These are phyloP conservation scores for Cicer yamashitae DNA, from an alignment of 306 rosid genomes.

Conservation along the genomic window DNA sequence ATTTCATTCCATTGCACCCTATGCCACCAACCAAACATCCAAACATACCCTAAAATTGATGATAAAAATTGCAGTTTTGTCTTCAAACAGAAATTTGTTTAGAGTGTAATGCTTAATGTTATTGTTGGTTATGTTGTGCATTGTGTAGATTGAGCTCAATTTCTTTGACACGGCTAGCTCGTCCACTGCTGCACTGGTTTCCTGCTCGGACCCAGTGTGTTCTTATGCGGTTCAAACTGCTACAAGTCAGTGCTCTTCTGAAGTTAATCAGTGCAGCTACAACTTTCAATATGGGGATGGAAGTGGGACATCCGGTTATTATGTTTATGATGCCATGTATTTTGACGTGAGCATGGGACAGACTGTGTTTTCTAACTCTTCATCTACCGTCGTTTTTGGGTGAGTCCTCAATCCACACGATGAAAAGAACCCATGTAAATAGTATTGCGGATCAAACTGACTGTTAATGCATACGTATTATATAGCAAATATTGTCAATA, in stretches of 20 bases:
- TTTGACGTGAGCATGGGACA: slow-evolving; percentile 79
- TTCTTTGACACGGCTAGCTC: slow-evolving; percentile 81
- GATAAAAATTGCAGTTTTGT: no score
- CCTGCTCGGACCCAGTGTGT: slow-evolving; percentile 85
- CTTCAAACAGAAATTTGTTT: no score
- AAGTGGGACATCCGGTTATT: slow-evolving; percentile 92
- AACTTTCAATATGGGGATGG: slow-evolving; percentile 88
- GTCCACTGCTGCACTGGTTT: slow-evolving; percentile 65
- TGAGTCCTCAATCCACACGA: slow-evolving; percentile 59
- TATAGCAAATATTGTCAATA: neutral
- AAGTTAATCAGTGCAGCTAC: slow-evolving; percentile 83
- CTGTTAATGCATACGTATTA: neutral
- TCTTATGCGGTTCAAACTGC: slow-evolving; percentile 62
- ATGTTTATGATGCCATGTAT: slow-evolving; percentile 78
- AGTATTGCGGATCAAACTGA: slow-evolving; percentile 10
- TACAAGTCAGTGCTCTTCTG: slow-evolving; percentile 68
- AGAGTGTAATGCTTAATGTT: slow-evolving; percentile 26
- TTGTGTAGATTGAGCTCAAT: slow-evolving; percentile 77
- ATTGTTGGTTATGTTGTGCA: slow-evolving; percentile 45
- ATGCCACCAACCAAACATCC: no score
- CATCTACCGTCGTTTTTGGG: slow-evolving; percentile 83
- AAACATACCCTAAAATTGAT: no score
- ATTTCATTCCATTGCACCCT: no score
- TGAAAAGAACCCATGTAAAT: neutral
- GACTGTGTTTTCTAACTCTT: slow-evolving; percentile 65